Evolutionary conservation across 2,329 filamentous ascomycete genomes (phyloP).

Genomic region (Aspergillus luchuensis): DNA sequence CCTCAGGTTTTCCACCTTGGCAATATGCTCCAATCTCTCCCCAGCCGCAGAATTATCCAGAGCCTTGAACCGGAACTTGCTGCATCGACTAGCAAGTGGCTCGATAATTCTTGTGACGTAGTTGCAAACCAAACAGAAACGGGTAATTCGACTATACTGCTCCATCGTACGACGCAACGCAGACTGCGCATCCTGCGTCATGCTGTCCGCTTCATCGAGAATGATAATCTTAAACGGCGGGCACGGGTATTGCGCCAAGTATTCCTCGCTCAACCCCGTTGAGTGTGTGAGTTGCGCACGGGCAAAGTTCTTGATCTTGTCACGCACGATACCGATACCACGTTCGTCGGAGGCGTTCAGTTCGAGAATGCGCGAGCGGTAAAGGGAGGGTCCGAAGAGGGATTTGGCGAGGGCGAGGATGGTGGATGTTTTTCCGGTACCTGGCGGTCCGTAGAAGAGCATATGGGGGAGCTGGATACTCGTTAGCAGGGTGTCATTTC

Average conservation of each 20-base stretch:
- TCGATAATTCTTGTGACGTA: conserved; percentile 99
- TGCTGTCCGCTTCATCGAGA: conserved; percentile 95
- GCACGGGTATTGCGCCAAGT: conserved; percentile 75
- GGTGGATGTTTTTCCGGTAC: conserved; percentile 96
- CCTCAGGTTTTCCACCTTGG: conserved; percentile 71
- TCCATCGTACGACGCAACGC: conserved; percentile 96
- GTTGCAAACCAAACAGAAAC: conserved; percentile 97
- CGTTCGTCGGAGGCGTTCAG: conserved; percentile 99
- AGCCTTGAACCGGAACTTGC: conserved; percentile 97
- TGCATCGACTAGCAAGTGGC: conserved; percentile 87
- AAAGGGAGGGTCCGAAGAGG: conserved; percentile 92
- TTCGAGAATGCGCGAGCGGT: conserved; percentile 93
- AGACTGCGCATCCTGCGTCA: conserved; percentile 97
- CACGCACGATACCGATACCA: conserved; percentile 92
- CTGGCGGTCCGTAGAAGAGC: conserved; percentile 98
- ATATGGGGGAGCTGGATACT: conserved; percentile 79
- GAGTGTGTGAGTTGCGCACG: conserved; percentile 89
- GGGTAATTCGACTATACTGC: conserved; percentile 92
- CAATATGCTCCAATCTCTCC: conserved; percentile 78
- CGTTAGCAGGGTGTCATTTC: conserved; percentile 4
- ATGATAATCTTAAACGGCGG: conserved; percentile 99
- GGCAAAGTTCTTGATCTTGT: conserved; percentile 98
- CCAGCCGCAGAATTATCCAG: conserved; percentile 84
- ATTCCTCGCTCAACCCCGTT: conserved; percentile 65
- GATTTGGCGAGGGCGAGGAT: conserved; percentile 96